Base-by-base conservation (phyloP, 352 stramenopile species). In the Phytophthora tentaculata region DNA sequence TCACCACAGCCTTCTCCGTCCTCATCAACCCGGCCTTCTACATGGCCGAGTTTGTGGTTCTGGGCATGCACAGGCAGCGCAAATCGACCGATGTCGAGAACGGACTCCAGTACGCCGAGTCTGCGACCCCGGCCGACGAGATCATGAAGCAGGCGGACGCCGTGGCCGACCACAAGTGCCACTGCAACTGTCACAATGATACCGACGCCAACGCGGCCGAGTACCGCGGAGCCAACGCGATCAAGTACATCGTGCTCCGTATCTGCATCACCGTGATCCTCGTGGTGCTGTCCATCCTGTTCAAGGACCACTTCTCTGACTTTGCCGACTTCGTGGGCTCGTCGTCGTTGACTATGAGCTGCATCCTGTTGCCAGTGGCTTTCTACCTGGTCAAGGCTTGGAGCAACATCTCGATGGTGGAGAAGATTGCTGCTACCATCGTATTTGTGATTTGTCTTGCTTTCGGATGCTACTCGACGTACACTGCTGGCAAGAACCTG, bases 311-410 rank as follows among this genome's bases (percentile, higher is more conserved):
- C 28, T 83, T 86, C 61, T 73, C 77, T 3, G 75, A 83, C 58
- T 71, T 86, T 48, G 71, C 73, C n/a, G 73, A 82, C 54, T 86
- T 85, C 29, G 71, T 81, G 23, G 72, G 77, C 17, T 79, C 77
- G 5, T 83, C 77, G 32, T 76, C 73, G 3, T 67, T 81, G 56
- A 80, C 72, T 2, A 75, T 60, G 62, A 75, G 55, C 52, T 75
- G 67, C 51, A 75, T 75, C 39, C 51, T 75, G 26, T 35, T 85
- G 45, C 77, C 77, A 48, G 71, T 83, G 10, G 69, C 77, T 44
- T 83, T 83, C 56, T 83, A 81, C 47, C 43, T 81, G 17, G 67
- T 78, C 44, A 78, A 74, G 47, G 54, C 76, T 2, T 77, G 69
- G 61, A 23, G 49, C 23, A 69, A 45, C 26, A 51, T 76, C 1